Percentiles rank a stretch among this genome's conserved stretches.
phyloP scores from a whole-genome alignment of 78 protist genomes.

The Guillardia theta region DNA sequence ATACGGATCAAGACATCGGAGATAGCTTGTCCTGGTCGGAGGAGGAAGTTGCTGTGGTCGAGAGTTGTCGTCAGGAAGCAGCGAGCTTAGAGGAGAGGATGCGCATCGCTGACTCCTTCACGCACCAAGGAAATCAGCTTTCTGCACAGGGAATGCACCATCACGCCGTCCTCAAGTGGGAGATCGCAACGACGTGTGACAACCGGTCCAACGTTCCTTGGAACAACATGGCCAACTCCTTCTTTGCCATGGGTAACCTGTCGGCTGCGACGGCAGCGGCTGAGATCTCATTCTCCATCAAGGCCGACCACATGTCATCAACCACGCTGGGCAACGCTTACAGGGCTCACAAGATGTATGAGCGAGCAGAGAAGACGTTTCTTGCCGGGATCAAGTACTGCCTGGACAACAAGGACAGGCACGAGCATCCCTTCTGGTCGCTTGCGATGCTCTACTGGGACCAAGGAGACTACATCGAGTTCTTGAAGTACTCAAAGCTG shows the following conservation, averaged over 20 bases:
- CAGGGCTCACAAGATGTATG: neutral
- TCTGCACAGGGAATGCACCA: neutral
- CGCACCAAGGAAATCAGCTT: too few relatives aligned
- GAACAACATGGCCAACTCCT: conserved; percentile 36
- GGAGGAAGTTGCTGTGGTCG: too few relatives aligned
- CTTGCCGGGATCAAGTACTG: neutral
- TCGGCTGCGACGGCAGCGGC: neutral
- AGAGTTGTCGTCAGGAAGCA: too few relatives aligned
- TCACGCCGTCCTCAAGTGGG: neutral
- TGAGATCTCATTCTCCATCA: neutral
- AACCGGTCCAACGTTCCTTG: neutral
- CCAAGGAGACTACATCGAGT: neutral
- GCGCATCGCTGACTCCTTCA: too few relatives aligned
- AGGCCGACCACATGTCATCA: neutral
- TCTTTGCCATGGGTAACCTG: neutral
- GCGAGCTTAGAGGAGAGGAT: too few relatives aligned
- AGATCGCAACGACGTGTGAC: neutral
- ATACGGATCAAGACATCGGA: too few relatives aligned
- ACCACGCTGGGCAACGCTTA: neutral
- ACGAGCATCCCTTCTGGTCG: neutral
- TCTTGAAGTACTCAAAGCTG: neutral
- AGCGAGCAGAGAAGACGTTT: neutral
- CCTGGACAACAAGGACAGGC: neutral
- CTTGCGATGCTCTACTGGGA: neutral
- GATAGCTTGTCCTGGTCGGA: too few relatives aligned